Conservation (phyloP, 495 filamentous ascomycete genomes). For the Neurospora intermedia region DNA sequence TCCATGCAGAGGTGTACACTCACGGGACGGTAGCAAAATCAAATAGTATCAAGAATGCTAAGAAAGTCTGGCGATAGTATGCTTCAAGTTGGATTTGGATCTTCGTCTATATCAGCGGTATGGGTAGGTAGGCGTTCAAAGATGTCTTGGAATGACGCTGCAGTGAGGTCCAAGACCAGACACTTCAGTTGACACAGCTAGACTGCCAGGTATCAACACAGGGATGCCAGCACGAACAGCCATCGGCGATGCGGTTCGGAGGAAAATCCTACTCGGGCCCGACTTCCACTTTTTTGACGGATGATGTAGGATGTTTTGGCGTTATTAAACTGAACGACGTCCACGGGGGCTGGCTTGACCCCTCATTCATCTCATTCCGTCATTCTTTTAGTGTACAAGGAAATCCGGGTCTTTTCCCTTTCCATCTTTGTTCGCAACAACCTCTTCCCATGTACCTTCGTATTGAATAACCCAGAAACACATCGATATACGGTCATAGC, state of each 20-base stretch:
- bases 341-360: background rate
- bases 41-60: too few species aligned
- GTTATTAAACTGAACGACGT: too few species aligned
- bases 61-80: too few species aligned
- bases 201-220: background rate
- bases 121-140: too few species aligned
- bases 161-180: background rate
- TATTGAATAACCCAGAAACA: background rate
- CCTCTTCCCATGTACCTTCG: background rate
- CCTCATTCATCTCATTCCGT: background rate
- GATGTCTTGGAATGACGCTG: background rate
- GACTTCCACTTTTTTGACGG: background rate
- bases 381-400: background rate
- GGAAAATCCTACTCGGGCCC: background rate
- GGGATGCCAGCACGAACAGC: background rate
- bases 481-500: background rate
- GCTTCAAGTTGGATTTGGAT: too few species aligned
- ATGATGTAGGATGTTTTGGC: background rate
- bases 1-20: too few species aligned
- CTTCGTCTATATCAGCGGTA: too few species aligned
- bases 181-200: background rate
- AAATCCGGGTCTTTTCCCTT: background rate
- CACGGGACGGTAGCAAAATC: too few species aligned
- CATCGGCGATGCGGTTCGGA: background rate
- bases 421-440: background rate